Evolutionary conservation across 306 rosid genomes (phyloP).

Genomic region (Gleditsia sinensis): DNA sequence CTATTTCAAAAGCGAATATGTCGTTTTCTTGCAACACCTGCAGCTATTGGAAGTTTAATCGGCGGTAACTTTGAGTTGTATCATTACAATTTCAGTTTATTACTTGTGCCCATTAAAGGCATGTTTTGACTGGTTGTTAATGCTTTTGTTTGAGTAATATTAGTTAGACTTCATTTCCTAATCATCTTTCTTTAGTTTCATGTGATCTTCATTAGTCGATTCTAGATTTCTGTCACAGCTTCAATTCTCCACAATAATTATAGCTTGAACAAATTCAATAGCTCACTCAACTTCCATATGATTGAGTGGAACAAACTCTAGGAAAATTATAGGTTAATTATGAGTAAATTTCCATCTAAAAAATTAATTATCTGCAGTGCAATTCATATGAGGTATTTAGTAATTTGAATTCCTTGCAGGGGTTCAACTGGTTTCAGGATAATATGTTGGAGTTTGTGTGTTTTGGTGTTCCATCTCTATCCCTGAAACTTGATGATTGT

Average conservation of each 20-base stretch:
- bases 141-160: neutral
- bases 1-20: neutral
- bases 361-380: neutral
- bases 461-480: conserved; percentile 51
- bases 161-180: conserved; percentile 19
- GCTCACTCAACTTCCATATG: neutral
- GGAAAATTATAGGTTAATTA: conserved; percentile 6
- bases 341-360: neutral
- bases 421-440: neutral
- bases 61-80: neutral
- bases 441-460: conserved; percentile 38
- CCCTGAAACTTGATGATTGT: conserved; percentile 58
- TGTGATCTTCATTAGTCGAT: conserved; percentile 34
- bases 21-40: conserved; percentile 1
- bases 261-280: neutral
- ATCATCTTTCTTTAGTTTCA: conserved; percentile 2
- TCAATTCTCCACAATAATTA: conserved; percentile 7
- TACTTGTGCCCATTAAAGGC: neutral
- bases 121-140: conserved; percentile 9
- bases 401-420: neutral
- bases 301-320: neutral
- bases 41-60: neutral
- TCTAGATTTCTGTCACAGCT: neutral
- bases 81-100: conserved; percentile 7
- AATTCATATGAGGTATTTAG: neutral